phyloP scores from a whole-genome alignment of 495 filamentous ascomycete genomes.

The Podospora fimiseda region DNA sequence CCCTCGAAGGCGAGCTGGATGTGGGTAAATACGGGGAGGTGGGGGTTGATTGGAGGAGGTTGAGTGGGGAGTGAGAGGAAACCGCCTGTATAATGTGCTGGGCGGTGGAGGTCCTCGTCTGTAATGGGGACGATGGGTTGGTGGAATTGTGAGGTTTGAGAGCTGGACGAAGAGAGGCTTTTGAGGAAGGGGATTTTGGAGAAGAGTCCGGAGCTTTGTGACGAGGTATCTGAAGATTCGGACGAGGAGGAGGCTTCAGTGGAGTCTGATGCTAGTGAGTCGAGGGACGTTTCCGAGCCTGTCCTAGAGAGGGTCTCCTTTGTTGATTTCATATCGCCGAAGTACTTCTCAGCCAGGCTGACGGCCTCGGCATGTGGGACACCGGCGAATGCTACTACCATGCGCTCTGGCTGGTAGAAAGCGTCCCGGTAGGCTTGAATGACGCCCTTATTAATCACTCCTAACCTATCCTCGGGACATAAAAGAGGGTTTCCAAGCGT shows the following conservation, averaged over 20 bases:
- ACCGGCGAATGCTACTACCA: conserved; percentile 92
- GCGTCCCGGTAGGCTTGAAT: conserved; percentile 73
- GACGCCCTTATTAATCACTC: conserved; percentile 63
- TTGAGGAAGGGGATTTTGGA: conserved; percentile 92
- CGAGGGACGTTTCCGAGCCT: conserved; percentile 44
- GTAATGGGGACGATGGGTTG: conserved; percentile 36
- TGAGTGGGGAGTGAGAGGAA: conserved; percentile 78
- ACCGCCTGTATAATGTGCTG: conserved; percentile 89
- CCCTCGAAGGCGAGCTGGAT: conserved; percentile 96
- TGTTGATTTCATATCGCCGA: conserved; percentile 73
- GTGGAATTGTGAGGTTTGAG: conserved; percentile 49
- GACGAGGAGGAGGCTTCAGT: conserved; percentile 30
- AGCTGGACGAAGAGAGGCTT: conserved; percentile 69
- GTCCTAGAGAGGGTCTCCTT: conserved; percentile 53
- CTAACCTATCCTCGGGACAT: conserved; percentile 78
- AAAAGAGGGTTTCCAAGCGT: conserved; percentile 90
- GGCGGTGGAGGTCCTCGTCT: conserved; percentile 51
- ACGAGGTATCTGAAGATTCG: conserved; percentile 21
- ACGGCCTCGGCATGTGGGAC: conserved; percentile 79
- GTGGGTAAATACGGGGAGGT: conserved; percentile 76
- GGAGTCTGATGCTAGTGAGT: conserved; percentile 37
- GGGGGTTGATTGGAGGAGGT: conserved; percentile 67
- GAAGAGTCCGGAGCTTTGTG: conserved; percentile 58
- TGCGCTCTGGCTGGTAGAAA: conserved; percentile 83
- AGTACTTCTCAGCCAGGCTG: conserved; percentile 71